phyloP scores from a whole-genome alignment of 805 yeast genomes.

The Cyberlindnera mycetangii region DNA sequence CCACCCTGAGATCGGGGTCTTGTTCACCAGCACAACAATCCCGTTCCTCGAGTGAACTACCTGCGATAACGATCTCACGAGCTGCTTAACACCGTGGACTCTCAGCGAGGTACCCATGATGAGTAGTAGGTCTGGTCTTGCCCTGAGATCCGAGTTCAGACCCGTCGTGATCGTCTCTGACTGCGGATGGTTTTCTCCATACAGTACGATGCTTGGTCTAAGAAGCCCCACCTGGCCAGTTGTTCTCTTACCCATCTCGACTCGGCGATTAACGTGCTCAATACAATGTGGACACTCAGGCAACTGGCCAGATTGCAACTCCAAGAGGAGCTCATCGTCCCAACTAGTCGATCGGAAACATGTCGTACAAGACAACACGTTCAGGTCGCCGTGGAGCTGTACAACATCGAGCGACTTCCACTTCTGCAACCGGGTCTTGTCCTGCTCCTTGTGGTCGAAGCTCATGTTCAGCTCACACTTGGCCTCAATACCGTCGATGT shows the following conservation, averaged over 20 bases:
- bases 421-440: conserved; percentile 17
- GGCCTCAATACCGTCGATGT: conserved; percentile 85
- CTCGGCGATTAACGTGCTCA: conserved; percentile 51
- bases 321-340: conserved; percentile 48
- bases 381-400: conserved; percentile 88
- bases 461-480: conserved; percentile 58
- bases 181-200: conserved; percentile 92
- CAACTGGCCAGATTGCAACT: conserved; percentile 56
- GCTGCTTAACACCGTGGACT: conserved; percentile 83
- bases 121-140: conserved; percentile 74
- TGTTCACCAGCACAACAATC: conserved; percentile 71
- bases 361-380: conserved; percentile 68
- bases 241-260: conserved; percentile 67
- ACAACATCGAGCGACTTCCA: conserved; percentile 76
- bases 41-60: conserved; percentile 80
- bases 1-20: conserved; percentile 68
- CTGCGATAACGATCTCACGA: conserved; percentile 67
- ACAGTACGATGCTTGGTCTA: conserved; percentile 86
- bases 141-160: conserved; percentile 58
- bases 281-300: conserved; percentile 79
- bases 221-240: conserved; percentile 71
- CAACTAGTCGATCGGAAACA: conserved; percentile 62
- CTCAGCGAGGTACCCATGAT: conserved; percentile 91
- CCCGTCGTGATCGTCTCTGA: conserved; percentile 77
- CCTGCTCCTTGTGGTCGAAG: conserved; percentile 36